Percentiles rank a stretch among this genome's conserved stretches.
These are phyloP conservation scores for Leucoagaricus sp. DNA, from an alignment of 1,284 basidiomycete species.

Conservation along the genomic window DNA sequence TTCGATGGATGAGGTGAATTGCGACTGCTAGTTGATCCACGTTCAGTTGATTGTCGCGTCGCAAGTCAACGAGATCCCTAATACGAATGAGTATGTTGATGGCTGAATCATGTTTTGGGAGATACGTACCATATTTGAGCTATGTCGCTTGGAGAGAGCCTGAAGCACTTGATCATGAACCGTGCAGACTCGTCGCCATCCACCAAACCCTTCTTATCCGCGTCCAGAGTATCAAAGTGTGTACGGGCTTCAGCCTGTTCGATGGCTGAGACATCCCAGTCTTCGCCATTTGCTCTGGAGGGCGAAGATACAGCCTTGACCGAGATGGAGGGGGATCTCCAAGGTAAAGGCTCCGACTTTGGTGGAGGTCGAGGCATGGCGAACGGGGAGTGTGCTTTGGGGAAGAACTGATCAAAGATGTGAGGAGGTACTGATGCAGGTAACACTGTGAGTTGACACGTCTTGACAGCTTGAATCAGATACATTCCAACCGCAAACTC, in stretches of 20 bases:
- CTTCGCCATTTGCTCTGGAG: background rate
- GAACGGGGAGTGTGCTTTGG: slow-evolving; percentile 12
- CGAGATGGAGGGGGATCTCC: slow-evolving; percentile 15
- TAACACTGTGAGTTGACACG: slow-evolving; percentile 30
- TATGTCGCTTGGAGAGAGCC: slow-evolving; percentile 26
- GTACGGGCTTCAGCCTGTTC: slow-evolving; percentile 16
- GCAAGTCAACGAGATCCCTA: slow-evolving; percentile 90
- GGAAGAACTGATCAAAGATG: slow-evolving; percentile 26
- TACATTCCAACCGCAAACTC: slow-evolving; percentile 40
- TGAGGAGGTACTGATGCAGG: slow-evolving; percentile 30
- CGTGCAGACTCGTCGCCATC: slow-evolving; percentile 13
- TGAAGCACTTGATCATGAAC: slow-evolving; percentile 19
- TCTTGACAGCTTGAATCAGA: slow-evolving; percentile 33
- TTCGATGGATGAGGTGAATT: slow-evolving; percentile 88
- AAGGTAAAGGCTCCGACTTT: slow-evolving; percentile 4
- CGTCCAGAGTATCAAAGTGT: slow-evolving; percentile 15
- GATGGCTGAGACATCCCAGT: slow-evolving; percentile 16
- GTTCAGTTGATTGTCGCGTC: slow-evolving; percentile 82
- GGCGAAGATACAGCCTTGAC: slow-evolving; percentile 4
- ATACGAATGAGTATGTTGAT: background rate
- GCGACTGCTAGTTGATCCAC: slow-evolving; percentile 94
- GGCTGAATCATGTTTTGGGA: background rate
- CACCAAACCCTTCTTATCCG: slow-evolving; percentile 13
- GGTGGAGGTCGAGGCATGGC: slow-evolving; percentile 11
- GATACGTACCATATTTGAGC: slow-evolving; percentile 35